phyloP scores from a whole-genome alignment of 139 green algal species.

The Picochlorum costavermella region DNA sequence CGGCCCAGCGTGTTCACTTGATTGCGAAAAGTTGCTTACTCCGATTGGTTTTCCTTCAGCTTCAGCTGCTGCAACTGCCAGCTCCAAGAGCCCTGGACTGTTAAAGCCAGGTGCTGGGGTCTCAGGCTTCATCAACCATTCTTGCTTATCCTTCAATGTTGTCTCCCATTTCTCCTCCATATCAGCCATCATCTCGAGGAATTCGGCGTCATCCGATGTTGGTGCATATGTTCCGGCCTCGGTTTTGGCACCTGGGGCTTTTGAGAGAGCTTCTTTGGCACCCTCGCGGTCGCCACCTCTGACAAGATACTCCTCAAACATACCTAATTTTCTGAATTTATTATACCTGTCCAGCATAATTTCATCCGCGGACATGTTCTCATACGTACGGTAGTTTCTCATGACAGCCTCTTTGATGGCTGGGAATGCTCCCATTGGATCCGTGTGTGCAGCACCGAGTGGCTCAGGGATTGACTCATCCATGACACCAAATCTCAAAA shows the following conservation, averaged over 20 bases:
- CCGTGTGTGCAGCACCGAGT: constrained; percentile 76
- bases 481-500: constrained; percentile 79
- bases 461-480: constrained; percentile 85
- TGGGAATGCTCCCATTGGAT: constrained; percentile 80
- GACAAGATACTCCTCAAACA: constrained; percentile 70
- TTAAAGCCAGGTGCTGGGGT: constrained; percentile 9
- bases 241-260: constrained; percentile 55
- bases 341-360: constrained; percentile 77
- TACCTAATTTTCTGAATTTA: constrained; percentile 67
- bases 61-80: constrained; percentile 11
- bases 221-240: constrained; percentile 65
- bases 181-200: constrained; percentile 67
- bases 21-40: neutral
- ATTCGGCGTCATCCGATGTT: constrained; percentile 56
- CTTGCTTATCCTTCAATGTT: constrained; percentile 44
- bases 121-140: constrained; percentile 61
- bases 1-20: neutral
- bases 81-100: constrained; percentile 22
- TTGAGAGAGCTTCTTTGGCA: constrained; percentile 32
- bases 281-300: constrained; percentile 52
- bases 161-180: constrained; percentile 67
- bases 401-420: constrained; percentile 73
- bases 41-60: neutral
- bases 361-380: constrained; percentile 56
- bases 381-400: constrained; percentile 51